Evolutionary conservation across 176 grass and related monocot genomes (phyloP), one percentile per base, ranked within the genome.

Genomic region (Cenchrus americanus): DNA sequence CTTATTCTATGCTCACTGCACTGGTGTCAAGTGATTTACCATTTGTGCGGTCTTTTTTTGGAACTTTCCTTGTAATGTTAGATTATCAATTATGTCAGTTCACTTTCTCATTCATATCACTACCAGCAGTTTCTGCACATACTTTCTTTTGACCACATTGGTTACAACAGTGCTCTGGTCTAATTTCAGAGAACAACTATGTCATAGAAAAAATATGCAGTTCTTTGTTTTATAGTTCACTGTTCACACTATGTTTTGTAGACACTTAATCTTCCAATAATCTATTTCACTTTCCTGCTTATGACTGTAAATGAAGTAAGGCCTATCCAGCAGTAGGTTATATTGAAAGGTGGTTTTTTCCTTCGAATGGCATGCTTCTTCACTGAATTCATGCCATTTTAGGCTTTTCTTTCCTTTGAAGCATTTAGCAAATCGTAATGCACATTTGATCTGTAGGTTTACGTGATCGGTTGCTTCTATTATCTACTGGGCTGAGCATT

Each of bases 401-500:
- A 37, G 62, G 24, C 8, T 52, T 49, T 50, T 52, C 34, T 30
- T 5, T 10, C 2, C 40, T 77, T 82, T 77, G 58, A 85, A 51
- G 49, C n/a, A 65, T 71, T 59, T 21, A 14, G 46, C 5, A 79
- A 15, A 79, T 87, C 62, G 23, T 80, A 54, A 89, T 11, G 15
- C 37, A 52, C 57, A 79, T 82, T 71, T 61, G n/a, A 61, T 88
- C 75, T 83, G 64, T 85, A 94, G 89, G 62, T 88, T 90, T 87
- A 90, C 37, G 67, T 86, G 85, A 90, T 90, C 69, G 69, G 73
- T 22, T 83, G 41, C 78, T 71, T 62, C 62, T 95, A 24, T 90
- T 98, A 51, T 95, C 84, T 58, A 57, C 78, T 51, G 96, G 96
- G 74, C 21, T 94, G 63, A 90, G 73, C 65, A 77, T 98, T 59